These are phyloP conservation scores for Fusarium sp. DNA, from an alignment of 2,329 filamentous ascomycete genomes.

Conservation along the genomic window DNA sequence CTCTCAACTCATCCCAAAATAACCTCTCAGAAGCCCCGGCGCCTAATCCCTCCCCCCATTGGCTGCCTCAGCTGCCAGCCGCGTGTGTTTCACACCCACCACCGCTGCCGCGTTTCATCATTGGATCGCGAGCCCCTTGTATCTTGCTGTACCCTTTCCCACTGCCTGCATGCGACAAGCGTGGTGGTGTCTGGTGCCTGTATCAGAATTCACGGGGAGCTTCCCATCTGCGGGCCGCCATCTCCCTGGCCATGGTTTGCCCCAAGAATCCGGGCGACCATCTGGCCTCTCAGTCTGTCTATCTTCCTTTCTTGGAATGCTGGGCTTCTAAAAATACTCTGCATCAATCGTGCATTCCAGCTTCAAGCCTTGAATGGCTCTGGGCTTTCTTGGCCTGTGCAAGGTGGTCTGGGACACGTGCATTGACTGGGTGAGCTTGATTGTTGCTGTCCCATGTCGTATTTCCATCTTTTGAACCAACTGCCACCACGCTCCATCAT, in stretches of 20 bases:
- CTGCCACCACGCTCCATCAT: neutral
- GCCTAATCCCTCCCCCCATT: constrained; percentile 45
- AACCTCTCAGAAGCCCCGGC: constrained; percentile 36
- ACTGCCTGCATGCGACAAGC: neutral
- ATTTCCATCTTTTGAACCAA: neutral
- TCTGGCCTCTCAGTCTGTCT: constrained; percentile 3
- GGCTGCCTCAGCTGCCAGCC: constrained; percentile 33
- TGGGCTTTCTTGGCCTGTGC: neutral
- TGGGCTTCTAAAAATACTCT: constrained; percentile 35
- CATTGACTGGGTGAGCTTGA: constrained; percentile 2
- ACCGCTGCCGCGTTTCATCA: constrained; percentile 39
- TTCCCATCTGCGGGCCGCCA: constrained; percentile 6
- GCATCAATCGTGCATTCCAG: constrained; percentile 13
- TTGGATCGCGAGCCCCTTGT: constrained; percentile 35
- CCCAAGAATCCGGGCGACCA: constrained; percentile 1
- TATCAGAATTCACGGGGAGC: constrained; percentile 38
- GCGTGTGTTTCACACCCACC: constrained; percentile 44
- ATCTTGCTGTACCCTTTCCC: constrained; percentile 16
- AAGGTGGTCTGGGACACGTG: neutral
- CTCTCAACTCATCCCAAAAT: constrained; percentile 2
- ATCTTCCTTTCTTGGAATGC: constrained; percentile 6
- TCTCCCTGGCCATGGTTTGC: constrained; percentile 19
- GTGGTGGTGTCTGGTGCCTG: constrained; percentile 35
- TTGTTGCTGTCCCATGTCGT: constrained; percentile 7
- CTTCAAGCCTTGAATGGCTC: constrained; percentile 3